Percentiles rank a stretch among this genome's conserved stretches.
Evolutionary conservation across 176 grass and related monocot species (phyloP).

Genomic region (Cocos nucifera): DNA sequence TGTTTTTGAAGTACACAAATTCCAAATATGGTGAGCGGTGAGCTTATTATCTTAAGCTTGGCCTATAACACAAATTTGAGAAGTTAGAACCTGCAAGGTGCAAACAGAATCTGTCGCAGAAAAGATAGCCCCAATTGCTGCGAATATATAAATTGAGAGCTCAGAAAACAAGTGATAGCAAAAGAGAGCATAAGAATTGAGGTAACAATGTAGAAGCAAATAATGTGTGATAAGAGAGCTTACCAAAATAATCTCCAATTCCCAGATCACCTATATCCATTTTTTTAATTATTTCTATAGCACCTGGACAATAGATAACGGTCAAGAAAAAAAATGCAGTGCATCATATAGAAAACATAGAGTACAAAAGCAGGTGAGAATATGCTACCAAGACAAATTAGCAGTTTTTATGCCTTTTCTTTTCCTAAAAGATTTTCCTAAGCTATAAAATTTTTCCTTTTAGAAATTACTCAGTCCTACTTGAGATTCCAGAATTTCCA

Average conservation of each 20-base stretch:
- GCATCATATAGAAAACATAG: too few relatives aligned
- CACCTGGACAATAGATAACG: conserved; percentile 34
- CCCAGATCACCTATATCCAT: conserved; percentile 58
- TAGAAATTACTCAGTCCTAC: too few relatives aligned
- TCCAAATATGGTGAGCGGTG: conserved; percentile 12
- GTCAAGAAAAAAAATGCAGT: too few relatives aligned
- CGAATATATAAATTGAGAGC: conserved; percentile 3
- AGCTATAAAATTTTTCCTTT: too few relatives aligned
- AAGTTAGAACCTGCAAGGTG: conserved; percentile 74
- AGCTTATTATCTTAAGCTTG: background rate
- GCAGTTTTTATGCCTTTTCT: too few relatives aligned
- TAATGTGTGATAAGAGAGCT: background rate
- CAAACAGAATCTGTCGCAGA: conserved; percentile 99
- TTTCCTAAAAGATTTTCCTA: too few relatives aligned
- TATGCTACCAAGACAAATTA: too few relatives aligned
- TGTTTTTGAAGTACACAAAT: conserved; percentile 32
- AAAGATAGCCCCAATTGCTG: conserved; percentile 95
- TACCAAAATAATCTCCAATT: conserved; percentile 91
- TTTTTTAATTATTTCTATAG: conserved; percentile 60
- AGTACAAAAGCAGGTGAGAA: too few relatives aligned
- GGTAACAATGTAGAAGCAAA: background rate
- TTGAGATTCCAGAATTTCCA: too few relatives aligned
- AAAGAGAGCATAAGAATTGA: conserved; percentile 1
- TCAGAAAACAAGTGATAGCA: conserved; percentile 3
- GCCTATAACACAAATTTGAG: too few relatives aligned